Evolutionary conservation across 2,329 filamentous ascomycete species (phyloP).

Genomic region (Fusarium luffae): DNA sequence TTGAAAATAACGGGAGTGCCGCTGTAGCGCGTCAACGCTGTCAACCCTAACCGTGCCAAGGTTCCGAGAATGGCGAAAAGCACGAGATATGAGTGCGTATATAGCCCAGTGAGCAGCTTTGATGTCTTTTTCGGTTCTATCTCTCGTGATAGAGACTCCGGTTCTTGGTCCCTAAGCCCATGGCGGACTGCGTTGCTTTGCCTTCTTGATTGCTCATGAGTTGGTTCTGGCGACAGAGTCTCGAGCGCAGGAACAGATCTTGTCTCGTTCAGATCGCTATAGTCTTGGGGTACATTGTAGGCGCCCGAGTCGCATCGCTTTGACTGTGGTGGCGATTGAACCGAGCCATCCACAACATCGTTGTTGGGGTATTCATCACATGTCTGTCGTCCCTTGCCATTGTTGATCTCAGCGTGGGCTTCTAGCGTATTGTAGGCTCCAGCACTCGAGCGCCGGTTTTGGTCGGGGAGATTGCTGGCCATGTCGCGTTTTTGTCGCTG

Average conservation of each 20-base stretch:
- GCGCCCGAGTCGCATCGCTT: slow-evolving; percentile 23
- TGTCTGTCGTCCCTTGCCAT: slow-evolving; percentile 1
- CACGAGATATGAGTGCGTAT: slow-evolving; percentile 83
- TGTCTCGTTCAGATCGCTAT: slow-evolving; percentile 58
- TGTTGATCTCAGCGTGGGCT: not conserved
- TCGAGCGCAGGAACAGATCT: slow-evolving; percentile 17
- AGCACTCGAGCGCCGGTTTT: not conserved
- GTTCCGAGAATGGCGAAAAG: slow-evolving; percentile 89
- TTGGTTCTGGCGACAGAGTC: not conserved
- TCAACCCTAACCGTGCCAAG: slow-evolving; percentile 81
- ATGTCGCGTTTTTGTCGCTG: slow-evolving; percentile 2
- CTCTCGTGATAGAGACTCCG: slow-evolving; percentile 22
- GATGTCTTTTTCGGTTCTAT: slow-evolving; percentile 53
- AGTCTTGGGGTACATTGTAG: slow-evolving; percentile 48
- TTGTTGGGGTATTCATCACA: not conserved
- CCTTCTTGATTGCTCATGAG: slow-evolving; percentile 12
- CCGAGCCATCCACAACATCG: not conserved
- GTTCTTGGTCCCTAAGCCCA: not conserved
- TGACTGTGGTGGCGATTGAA: not conserved
- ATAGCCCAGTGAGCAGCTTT: slow-evolving; percentile 66
- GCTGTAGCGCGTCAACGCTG: slow-evolving; percentile 82
- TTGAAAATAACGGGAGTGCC: slow-evolving; percentile 79
- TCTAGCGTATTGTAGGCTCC: slow-evolving; percentile 5
- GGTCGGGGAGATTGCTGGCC: not conserved
- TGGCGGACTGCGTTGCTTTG: slow-evolving; percentile 14